These are phyloP conservation scores for Halophytophthora polymorphica DNA, from an alignment of 352 stramenopile species.

Conservation along the genomic window DNA sequence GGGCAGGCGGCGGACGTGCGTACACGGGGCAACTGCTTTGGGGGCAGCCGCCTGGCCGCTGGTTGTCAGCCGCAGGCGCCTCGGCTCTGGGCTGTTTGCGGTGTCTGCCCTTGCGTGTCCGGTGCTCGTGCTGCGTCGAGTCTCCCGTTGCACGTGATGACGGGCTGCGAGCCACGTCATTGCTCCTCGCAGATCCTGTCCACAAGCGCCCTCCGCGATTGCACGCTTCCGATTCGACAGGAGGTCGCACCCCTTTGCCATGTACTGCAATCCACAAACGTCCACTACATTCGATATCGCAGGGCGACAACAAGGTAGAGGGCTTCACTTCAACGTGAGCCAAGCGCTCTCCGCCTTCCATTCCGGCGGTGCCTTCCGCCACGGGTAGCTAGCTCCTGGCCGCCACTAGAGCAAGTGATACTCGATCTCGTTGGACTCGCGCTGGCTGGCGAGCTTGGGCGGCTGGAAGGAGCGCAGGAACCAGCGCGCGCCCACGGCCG, in stretches of 20 bases:
- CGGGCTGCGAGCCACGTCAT: neutral
- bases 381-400: too few relatives aligned
- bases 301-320: neutral
- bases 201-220: too few relatives aligned
- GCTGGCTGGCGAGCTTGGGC: constrained; percentile 49
- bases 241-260: neutral
- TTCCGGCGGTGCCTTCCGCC: neutral
- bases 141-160: neutral
- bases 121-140: neutral
- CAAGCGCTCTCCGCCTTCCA: neutral
- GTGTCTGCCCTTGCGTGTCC: neutral
- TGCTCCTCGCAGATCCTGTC: neutral
- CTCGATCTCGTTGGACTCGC: constrained; percentile 76
- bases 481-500: constrained; percentile 52
- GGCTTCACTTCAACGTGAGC: neutral
- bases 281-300: neutral
- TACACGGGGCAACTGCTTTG: too few relatives aligned
- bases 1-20: too few relatives aligned
- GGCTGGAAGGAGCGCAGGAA: constrained; percentile 69
- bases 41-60: too few relatives aligned
- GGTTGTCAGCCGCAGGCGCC: too few relatives aligned
- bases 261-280: neutral
- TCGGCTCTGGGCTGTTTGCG: too few relatives aligned
- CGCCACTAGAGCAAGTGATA: constrained; percentile 53
- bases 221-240: neutral